phyloP scores from a whole-genome alignment of 371 early-diverging fungal species.

The Mortierella sp. region DNA sequence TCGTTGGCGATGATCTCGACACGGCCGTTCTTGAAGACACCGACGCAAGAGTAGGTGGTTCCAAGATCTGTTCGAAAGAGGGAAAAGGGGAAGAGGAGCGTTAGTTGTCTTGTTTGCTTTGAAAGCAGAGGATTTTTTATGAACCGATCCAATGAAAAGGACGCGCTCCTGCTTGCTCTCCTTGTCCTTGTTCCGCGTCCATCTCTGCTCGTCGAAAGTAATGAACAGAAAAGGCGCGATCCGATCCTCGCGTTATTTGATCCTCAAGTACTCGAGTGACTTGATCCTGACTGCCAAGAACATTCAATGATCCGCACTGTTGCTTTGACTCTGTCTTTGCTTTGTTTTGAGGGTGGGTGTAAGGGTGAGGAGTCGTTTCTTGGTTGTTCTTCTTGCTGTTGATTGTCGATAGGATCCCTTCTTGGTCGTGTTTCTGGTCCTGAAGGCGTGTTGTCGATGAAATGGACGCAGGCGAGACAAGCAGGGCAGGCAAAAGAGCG shows the following conservation, averaged over 20 bases:
- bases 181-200: too few species aligned
- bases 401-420: not conserved
- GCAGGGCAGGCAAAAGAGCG: not conserved
- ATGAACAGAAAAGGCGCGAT: not conserved
- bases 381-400: not conserved
- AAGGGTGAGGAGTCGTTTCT: not conserved
- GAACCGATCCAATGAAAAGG: too few species aligned
- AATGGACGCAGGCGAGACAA: not conserved
- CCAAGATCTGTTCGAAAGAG: slow-evolving; percentile 83
- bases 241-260: not conserved
- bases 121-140: not conserved
- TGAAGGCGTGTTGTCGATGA: not conserved
- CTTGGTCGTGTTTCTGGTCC: not conserved
- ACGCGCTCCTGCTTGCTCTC: too few species aligned
- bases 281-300: not conserved
- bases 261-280: not conserved
- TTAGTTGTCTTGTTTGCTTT: not conserved
- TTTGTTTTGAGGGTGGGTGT: not conserved
- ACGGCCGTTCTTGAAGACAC: slow-evolving; percentile 92
- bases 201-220: too few species aligned
- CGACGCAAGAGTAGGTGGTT: slow-evolving; percentile 99
- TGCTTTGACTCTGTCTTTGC: not conserved
- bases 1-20: slow-evolving; percentile 93
- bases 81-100: not conserved
- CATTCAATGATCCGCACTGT: not conserved